Conservation (phyloP, 225 moss, liverwort and hornwort species). For the Polytrichum commune region DNA sequence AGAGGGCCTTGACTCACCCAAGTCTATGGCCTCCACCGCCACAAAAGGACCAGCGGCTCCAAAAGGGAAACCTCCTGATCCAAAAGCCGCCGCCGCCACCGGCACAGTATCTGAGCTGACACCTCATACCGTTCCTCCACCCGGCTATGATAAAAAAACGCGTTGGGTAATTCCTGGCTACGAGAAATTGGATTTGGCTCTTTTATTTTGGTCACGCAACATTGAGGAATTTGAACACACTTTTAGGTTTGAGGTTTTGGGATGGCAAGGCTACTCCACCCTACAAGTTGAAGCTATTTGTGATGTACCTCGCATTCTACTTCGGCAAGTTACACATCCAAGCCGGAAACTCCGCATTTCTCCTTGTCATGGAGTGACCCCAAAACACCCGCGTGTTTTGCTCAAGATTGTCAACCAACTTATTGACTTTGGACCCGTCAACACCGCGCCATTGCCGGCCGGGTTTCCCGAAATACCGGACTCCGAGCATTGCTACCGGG, state of each 20-base stretch:
- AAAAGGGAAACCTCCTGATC: conserved; percentile 8
- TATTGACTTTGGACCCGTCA: conserved; percentile 76
- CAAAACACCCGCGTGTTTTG: conserved; percentile 36
- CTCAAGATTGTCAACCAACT: conserved; percentile 46
- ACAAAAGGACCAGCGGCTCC: conserved; percentile 1
- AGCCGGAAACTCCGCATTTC: conserved; percentile 36
- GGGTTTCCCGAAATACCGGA: conserved; percentile 61
- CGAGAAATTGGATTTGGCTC: conserved; percentile 37
- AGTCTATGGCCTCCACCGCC: not conserved
- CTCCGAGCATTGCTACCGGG: conserved; percentile 64
- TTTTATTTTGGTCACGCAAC: conserved; percentile 66
- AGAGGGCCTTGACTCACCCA: conserved; percentile 20
- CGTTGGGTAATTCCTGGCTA: conserved; percentile 74
- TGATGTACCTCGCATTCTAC: conserved; percentile 70
- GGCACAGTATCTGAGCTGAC: conserved; percentile 5
- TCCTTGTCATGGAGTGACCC: conserved; percentile 50
- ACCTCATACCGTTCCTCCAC: conserved; percentile 33
- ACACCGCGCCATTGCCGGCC: conserved; percentile 40
- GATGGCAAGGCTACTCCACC: conserved; percentile 52
- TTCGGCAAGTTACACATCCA: conserved; percentile 57
- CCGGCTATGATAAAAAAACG: conserved; percentile 49
- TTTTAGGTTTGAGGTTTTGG: conserved; percentile 75
- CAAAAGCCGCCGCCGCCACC: not conserved
- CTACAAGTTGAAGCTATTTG: conserved; percentile 57
- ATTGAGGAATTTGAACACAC: conserved; percentile 69